Conservation (phyloP, 2,329 filamentous ascomycete species). For the Xylaria digitata region DNA sequence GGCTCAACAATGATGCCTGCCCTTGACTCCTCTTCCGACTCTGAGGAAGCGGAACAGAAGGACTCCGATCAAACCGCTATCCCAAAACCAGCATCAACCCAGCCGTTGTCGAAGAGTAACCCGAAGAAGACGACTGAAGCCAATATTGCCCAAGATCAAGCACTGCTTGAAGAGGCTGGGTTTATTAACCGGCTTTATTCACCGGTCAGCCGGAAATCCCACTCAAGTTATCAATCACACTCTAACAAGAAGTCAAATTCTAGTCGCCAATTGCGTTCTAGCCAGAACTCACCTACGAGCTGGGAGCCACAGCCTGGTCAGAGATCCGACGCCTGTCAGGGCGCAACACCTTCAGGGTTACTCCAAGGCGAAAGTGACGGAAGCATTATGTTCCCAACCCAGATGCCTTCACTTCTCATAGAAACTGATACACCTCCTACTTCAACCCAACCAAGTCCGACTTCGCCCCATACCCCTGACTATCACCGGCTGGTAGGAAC, state of each 20-base stretch:
- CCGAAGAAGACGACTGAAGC: not conserved
- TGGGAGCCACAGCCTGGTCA: constrained; percentile 9
- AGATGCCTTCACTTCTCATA: constrained; percentile 13
- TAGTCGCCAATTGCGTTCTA: constrained; percentile 3
- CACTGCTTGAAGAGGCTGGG: constrained; percentile 7
- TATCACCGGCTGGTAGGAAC: not conserved
- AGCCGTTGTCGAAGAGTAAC: constrained; percentile 2
- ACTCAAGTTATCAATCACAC: constrained; percentile 14
- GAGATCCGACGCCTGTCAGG: not conserved
- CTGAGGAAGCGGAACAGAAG: not conserved
- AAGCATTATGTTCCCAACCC: constrained; percentile 14
- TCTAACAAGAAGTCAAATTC: constrained; percentile 23
- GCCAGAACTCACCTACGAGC: constrained; percentile 12
- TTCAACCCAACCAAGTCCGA: constrained; percentile 24
- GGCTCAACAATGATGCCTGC: constrained; percentile 23
- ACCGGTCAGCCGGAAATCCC: constrained; percentile 7
- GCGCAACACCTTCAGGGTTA: not conserved
- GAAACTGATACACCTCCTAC: constrained; percentile 15
- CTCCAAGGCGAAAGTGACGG: constrained; percentile 13
- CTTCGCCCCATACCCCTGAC: not conserved
- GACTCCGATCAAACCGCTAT: not conserved
- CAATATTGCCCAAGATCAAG: constrained; percentile 1
- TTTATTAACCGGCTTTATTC: constrained; percentile 10
- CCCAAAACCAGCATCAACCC: not conserved
- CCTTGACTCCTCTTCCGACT: constrained; percentile 11